Evolutionary conservation across 2,329 filamentous ascomycete species (phyloP).

Genomic region (Phaeomoniella chlamydospora): DNA sequence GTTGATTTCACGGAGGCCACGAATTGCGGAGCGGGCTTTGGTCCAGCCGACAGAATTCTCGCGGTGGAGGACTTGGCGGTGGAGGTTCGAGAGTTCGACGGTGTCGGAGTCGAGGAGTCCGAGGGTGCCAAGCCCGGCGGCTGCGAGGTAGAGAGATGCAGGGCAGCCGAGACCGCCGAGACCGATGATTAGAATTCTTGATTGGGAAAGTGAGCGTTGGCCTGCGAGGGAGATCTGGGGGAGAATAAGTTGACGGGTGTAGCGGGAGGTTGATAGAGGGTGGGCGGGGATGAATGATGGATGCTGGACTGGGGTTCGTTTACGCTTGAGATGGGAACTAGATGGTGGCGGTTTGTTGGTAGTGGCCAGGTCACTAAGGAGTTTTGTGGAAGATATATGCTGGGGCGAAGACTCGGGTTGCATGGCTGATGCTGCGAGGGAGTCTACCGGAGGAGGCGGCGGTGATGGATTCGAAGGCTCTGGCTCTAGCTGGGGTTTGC

Average conservation of each 20-base stretch:
- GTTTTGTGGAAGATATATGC: not conserved
- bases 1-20: constrained; percentile 45
- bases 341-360: not conserved
- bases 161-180: constrained; percentile 85
- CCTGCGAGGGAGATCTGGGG: constrained; percentile 8
- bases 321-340: not conserved
- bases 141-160: constrained; percentile 81
- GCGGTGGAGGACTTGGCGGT: constrained; percentile 76
- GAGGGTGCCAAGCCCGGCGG: constrained; percentile 70
- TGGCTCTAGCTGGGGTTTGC: not conserved
- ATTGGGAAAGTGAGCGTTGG: constrained; percentile 7
- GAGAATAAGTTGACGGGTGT: constrained; percentile 12
- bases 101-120: constrained; percentile 77
- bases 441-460: not conserved
- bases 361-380: not conserved
- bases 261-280: constrained; percentile 9
- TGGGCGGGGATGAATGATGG: constrained; percentile 6
- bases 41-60: constrained; percentile 45
- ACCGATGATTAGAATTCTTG: constrained; percentile 58
- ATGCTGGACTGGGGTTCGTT: not conserved
- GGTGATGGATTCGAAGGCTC: no score
- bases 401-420: not conserved
- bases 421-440: not conserved
- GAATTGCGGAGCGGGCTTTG: constrained; percentile 57
- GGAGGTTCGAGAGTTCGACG: constrained; percentile 82